These are phyloP conservation scores for Metrosideros polymorpha DNA, from an alignment of 441 rosid species.

Conservation along the genomic window DNA sequence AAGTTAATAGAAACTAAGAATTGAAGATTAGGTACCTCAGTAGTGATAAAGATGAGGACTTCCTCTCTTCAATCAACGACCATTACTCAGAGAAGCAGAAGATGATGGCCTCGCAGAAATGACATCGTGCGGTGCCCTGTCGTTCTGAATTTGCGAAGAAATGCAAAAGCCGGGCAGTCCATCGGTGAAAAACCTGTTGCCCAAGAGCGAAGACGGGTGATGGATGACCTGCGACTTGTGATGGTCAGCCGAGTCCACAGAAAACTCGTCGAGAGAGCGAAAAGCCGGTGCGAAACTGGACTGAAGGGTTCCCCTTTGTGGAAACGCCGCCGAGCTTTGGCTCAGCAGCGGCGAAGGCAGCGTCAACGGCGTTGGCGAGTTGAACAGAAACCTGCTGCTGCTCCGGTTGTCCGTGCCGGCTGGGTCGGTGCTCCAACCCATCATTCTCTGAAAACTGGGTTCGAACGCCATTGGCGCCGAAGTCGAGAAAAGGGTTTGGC, in stretches of 20 bases:
- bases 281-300: constrained; percentile 38
- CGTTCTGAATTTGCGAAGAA: constrained; percentile 25
- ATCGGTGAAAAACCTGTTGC: constrained; percentile 31
- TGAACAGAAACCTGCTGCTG: constrained; percentile 10
- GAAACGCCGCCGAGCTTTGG: constrained; percentile 14
- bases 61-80: constrained; percentile 1
- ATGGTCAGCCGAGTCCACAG: constrained; percentile 20
- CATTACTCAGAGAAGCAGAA: constrained; percentile 15
- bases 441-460: constrained; percentile 24
- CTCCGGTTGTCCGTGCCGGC: constrained; percentile 24
- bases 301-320: constrained; percentile 58
- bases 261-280: constrained; percentile 33
- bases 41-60: neutral
- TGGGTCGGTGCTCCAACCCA: constrained; percentile 27
- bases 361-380: constrained; percentile 15
- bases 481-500: constrained; percentile 13
- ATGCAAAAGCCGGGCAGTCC: constrained; percentile 33
- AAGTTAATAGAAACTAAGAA: neutral
- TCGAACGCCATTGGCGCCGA: constrained; percentile 7
- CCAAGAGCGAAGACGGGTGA: constrained; percentile 14
- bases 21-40: neutral
- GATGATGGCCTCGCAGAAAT: constrained; percentile 9
- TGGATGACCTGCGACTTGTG: constrained; percentile 23
- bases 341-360: constrained; percentile 21
- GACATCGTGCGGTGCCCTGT: constrained; percentile 5